phyloP scores from a whole-genome alignment of 441 rosid genomes.

The Arabidopsis lyrata region DNA sequence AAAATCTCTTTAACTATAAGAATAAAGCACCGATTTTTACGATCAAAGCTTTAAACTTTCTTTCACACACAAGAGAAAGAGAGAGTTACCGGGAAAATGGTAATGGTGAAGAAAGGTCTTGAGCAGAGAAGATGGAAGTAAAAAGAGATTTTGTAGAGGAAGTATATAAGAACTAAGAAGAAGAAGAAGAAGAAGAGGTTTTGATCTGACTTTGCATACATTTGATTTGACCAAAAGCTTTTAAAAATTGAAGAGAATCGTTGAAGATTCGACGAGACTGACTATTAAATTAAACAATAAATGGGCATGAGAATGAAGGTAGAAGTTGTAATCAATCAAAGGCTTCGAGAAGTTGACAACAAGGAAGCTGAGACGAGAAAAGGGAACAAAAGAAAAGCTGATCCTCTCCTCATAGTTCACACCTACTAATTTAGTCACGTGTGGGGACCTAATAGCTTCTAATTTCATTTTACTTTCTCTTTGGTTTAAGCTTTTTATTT shows the following conservation, averaged over 20 bases:
- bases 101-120: conserved; percentile 32
- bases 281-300: background rate
- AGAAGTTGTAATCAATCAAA: conserved; percentile 36
- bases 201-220: conserved; percentile 21
- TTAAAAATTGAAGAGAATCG: conserved; percentile 19
- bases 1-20: conserved; percentile 15
- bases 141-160: background rate
- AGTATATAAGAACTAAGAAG: conserved; percentile 20
- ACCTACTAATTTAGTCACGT: conserved; percentile 30
- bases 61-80: conserved; percentile 14
- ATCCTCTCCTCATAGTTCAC: conserved; percentile 19
- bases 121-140: conserved; percentile 1
- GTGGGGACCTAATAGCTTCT: background rate
- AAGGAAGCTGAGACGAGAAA: conserved; percentile 1
- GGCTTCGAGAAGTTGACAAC: conserved; percentile 47
- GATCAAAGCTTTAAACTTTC: conserved; percentile 31
- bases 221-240: conserved; percentile 34
- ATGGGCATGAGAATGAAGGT: conserved; percentile 32
- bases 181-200: background rate
- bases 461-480: background rate
- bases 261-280: conserved; percentile 43
- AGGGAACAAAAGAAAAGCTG: background rate
- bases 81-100: conserved; percentile 19
- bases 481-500: no score
- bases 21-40: conserved; percentile 30